Conservation (phyloP, 1,284 basidiomycete genomes). For the Thecaphora frezii region DNA sequence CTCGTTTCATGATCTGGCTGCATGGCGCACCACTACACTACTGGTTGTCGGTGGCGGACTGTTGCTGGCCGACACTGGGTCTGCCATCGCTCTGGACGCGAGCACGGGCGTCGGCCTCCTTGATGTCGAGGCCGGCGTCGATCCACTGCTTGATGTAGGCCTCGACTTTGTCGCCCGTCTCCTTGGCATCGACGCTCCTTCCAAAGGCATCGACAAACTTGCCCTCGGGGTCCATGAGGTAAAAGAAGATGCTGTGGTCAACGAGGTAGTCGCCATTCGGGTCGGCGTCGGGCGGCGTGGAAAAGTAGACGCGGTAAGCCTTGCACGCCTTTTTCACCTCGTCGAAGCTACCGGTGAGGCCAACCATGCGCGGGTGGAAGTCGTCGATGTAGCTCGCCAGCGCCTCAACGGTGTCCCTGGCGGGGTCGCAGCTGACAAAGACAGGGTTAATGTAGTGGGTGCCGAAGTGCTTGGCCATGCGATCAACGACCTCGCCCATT, state of each 20-base stretch:
- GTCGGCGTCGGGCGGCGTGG: slow-evolving; percentile 79
- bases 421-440: slow-evolving; percentile 95
- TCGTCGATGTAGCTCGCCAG: slow-evolving; percentile 63
- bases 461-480: slow-evolving; percentile 65
- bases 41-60: no score
- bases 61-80: slow-evolving; percentile 9
- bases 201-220: slow-evolving; percentile 97
- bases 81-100: slow-evolving; percentile 62
- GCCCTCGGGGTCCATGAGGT: slow-evolving; percentile 92
- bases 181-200: slow-evolving; percentile 72
- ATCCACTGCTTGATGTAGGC: slow-evolving; percentile 65
- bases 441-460: slow-evolving; percentile 67
- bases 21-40: no score
- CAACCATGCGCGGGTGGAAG: slow-evolving; percentile 87
- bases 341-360: slow-evolving; percentile 84
- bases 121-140: slow-evolving; percentile 39
- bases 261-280: slow-evolving; percentile 88
- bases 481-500: slow-evolving; percentile 78
- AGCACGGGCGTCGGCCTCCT: slow-evolving; percentile 67
- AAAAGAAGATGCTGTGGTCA: slow-evolving; percentile 79
- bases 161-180: slow-evolving; percentile 67
- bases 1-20: no score
- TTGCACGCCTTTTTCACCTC: slow-evolving; percentile 86
- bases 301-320: slow-evolving; percentile 92
- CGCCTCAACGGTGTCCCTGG: slow-evolving; percentile 73